phyloP scores from a whole-genome alignment of 1,284 basidiomycete species.

The Cryptococcus floricola region DNA sequence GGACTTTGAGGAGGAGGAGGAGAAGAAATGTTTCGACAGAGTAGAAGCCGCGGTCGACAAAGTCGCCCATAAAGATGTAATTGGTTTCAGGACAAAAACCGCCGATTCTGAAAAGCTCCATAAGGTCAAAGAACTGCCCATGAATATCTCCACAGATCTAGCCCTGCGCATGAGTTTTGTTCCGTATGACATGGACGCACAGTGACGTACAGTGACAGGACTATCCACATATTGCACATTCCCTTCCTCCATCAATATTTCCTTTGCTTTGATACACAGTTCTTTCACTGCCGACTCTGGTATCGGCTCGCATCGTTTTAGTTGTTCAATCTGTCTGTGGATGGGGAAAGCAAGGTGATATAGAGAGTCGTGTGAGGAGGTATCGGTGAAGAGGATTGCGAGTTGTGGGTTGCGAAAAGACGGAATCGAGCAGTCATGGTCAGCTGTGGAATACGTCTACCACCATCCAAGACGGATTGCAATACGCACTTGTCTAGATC shows the following conservation, averaged over 20 bases:
- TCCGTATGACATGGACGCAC: not conserved
- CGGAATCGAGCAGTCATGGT: not conserved
- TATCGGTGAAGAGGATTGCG: not conserved
- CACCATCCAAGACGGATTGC: not conserved
- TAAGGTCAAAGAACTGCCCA: slow-evolving; percentile 95
- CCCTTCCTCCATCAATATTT: slow-evolving; percentile 94
- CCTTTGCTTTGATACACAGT: slow-evolving; percentile 89
- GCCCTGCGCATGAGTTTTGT: not conserved
- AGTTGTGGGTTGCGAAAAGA: not conserved
- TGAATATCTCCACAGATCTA: slow-evolving; percentile 99
- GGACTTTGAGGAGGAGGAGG: slow-evolving; percentile 90
- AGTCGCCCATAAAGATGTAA: slow-evolving; percentile 99
- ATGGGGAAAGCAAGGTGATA: not conserved
- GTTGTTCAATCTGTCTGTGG: slow-evolving; percentile 71
- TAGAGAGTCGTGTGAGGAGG: not conserved
- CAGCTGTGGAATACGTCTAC: not conserved
- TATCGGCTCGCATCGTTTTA: slow-evolving; percentile 85
- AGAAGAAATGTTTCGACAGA: slow-evolving; percentile 95
- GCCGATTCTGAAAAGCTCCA: slow-evolving; percentile 94
- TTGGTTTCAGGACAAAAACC: slow-evolving; percentile 93
- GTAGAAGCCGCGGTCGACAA: slow-evolving; percentile 96
- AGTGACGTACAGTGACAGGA: slow-evolving; percentile 76
- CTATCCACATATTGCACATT: slow-evolving; percentile 96
- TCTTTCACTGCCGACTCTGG: slow-evolving; percentile 89
- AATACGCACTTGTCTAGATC: slow-evolving; percentile 17